phyloP scores from a whole-genome alignment of 768 basidiomycete genomes.

The Lentinula detonsa region DNA sequence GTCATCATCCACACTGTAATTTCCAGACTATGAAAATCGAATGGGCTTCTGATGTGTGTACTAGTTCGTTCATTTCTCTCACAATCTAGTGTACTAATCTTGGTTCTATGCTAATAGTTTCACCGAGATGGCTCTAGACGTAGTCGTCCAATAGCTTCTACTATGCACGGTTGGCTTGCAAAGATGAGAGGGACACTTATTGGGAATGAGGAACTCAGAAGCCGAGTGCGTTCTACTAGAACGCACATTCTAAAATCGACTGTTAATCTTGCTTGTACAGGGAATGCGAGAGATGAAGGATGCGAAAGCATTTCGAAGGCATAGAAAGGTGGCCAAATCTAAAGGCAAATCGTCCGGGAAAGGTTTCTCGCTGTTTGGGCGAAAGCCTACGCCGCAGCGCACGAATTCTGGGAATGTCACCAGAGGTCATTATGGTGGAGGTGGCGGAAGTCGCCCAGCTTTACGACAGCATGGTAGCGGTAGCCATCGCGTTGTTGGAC shows the following conservation, averaged over 20 bases:
- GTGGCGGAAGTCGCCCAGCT: neutral
- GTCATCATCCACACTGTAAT: neutral
- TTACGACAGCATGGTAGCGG: conserved; percentile 12
- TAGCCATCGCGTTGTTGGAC: conserved; percentile 13
- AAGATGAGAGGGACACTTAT: conserved; percentile 70
- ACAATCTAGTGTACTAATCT: neutral
- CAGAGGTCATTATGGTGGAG: neutral
- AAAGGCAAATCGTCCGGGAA: neutral
- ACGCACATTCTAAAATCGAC: conserved; percentile 4
- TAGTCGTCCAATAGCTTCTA: conserved; percentile 44
- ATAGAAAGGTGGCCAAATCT: neutral
- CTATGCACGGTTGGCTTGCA: conserved; percentile 74
- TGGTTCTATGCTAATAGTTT: conserved; percentile 22
- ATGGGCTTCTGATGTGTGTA: conserved; percentile 39
- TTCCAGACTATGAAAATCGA: conserved; percentile 41
- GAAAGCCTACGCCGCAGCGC: conserved; percentile 5
- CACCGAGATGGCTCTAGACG: conserved; percentile 36
- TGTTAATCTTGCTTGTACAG: conserved; percentile 17
- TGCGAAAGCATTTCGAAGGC: conserved; percentile 27
- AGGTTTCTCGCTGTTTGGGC: conserved; percentile 11
- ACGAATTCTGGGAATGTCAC: neutral
- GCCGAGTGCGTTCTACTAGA: conserved; percentile 26
- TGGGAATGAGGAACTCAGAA: conserved; percentile 55
- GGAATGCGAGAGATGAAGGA: conserved; percentile 70
- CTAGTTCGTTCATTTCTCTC: conserved; percentile 1